Evolutionary conservation across 73 alveolate genomes (phyloP), one percentile per base, ranked within the genome.

Genomic region (Breviolum minutum): DNA sequence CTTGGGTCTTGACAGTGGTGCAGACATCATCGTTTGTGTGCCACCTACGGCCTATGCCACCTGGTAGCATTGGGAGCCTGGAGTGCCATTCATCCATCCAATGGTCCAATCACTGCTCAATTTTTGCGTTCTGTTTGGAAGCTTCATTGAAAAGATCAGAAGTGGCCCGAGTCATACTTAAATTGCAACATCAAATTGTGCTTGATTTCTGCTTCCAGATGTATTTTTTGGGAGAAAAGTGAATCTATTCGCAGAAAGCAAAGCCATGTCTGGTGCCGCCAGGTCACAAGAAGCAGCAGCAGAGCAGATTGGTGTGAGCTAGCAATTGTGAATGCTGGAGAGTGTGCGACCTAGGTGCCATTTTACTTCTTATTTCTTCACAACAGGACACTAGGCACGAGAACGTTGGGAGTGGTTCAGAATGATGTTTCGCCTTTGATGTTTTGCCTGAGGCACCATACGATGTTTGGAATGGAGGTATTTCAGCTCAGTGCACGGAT

Each of bases 321-420:
- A 86, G 96, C 96, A 70, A 89, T 89, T n/a, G 87, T 89, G 74
- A 89, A 89, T 40, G 96, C 69, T 48, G 96, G 96, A n/a, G 76
- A 68, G 96, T 74, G n/a, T 19, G 96, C 63, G 48, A 13, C 96
- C 30, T 30, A 70, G 11, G 40, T 30, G 68, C 70, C 10, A 12
- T 19, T 40, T 40, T 40, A 40, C 3, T 40, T 40, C 5, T 40
- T 40, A 40, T 40, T 40, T 40, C 54, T 40, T 40, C 54, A 3
- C 69, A 14, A 22, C 63, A 77, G 16, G 32, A 12, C 8, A 71
- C 81, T 30, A 17, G 30, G 81, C 32, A 30, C 8, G 32, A 71
- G 40, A 71, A 11, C 26, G 32, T 71, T 17, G 81, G 80, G 10
- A 20, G 13, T 71, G 32, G 40, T 12, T 20, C 12, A 8, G 48